Percentiles rank a stretch among this genome's conserved stretches.
These are phyloP conservation scores for Xylaria sp. DNA, from an alignment of 2,329 filamentous ascomycete species.

Conservation along the genomic window DNA sequence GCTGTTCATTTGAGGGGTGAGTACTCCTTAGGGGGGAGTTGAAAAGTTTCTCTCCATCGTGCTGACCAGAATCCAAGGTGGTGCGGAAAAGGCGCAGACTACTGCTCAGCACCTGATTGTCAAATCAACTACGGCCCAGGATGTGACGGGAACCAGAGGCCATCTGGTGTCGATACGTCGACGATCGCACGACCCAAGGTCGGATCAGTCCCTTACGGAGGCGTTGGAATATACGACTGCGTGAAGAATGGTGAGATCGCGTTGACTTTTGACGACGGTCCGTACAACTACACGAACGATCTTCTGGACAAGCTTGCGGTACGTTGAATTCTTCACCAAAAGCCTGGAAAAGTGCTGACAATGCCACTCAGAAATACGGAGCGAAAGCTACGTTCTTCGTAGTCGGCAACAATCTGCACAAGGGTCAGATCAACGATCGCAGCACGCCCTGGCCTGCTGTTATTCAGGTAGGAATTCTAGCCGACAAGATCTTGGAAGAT, in stretches of 20 bases:
- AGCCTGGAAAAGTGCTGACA: constrained; percentile 14
- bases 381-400: constrained; percentile 62
- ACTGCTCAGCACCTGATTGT: constrained; percentile 31
- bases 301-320: constrained; percentile 47
- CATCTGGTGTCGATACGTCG: constrained; percentile 42
- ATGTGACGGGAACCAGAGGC: constrained; percentile 44
- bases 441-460: constrained; percentile 30
- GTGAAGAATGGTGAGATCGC: constrained; percentile 51
- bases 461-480: constrained; percentile 25
- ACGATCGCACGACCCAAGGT: constrained; percentile 40
- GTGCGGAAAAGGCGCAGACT: constrained; percentile 27
- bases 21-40: constrained; percentile 4
- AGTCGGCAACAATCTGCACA: constrained; percentile 47
- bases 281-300: constrained; percentile 52
- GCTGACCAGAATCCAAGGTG: constrained; percentile 24
- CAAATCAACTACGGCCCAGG: constrained; percentile 40
- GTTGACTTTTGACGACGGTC: constrained; percentile 60
- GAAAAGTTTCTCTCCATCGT: background rate
- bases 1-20: constrained; percentile 32
- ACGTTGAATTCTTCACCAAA: constrained; percentile 2
- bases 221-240: constrained; percentile 46
- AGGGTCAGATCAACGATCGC: constrained; percentile 46
- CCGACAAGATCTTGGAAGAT: background rate
- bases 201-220: constrained; percentile 42
- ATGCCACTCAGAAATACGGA: constrained; percentile 41